phyloP scores from a whole-genome alignment of 75 land plant genomes.

The Chamaecyparis obtusa region DNA sequence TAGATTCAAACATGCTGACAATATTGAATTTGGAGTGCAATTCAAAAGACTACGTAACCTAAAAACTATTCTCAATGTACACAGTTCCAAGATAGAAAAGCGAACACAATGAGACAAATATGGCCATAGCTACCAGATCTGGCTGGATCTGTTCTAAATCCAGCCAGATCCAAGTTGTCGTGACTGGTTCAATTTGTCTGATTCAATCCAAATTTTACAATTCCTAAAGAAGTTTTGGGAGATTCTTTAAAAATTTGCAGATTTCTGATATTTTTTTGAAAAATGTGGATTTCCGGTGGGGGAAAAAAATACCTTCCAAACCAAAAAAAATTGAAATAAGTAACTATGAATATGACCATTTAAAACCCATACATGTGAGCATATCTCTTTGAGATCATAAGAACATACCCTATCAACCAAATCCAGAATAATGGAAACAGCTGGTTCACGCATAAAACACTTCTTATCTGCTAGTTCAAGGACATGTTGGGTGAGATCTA shows the following conservation, averaged over 20 bases:
- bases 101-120: neutral
- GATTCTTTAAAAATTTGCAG: no score
- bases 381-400: neutral
- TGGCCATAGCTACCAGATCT: no score
- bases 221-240: no score
- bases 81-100: neutral
- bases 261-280: no score
- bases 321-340: no score
- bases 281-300: no score
- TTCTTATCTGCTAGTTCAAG: slow-evolving; percentile 71
- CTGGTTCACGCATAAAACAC: slow-evolving; percentile 85
- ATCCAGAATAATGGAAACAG: slow-evolving; percentile 57
- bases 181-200: no score
- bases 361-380: neutral
- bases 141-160: no score
- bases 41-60: neutral
- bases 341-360: neutral
- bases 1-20: neutral
- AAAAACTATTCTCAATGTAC: neutral
- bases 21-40: neutral
- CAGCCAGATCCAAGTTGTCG: no score
- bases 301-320: no score
- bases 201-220: no score
- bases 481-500: slow-evolving; percentile 51
- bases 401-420: slow-evolving; percentile 66